Conservation (phyloP, 345 rosid genomes). For the Theobroma cacao region DNA sequence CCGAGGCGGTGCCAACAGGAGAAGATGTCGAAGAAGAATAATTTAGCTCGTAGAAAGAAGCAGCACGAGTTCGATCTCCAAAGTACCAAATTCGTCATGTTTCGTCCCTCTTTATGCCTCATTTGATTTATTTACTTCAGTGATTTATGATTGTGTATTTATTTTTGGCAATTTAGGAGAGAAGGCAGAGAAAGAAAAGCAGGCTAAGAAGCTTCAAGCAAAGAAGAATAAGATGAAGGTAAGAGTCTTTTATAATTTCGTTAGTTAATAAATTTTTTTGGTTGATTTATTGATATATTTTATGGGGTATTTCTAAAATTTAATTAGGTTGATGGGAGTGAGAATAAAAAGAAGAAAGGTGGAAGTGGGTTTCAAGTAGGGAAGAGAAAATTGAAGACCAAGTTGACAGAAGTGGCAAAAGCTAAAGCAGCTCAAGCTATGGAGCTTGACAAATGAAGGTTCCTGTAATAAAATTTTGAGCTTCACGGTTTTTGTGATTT, state of each 20-base stretch:
- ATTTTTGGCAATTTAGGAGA: constrained; percentile 49
- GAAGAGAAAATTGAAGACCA: constrained; percentile 88
- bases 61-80: constrained; percentile 84
- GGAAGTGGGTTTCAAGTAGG: constrained; percentile 77
- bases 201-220: constrained; percentile 63
- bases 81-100: constrained; percentile 34
- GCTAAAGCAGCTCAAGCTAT: constrained; percentile 95
- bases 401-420: constrained; percentile 62
- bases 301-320: neutral
- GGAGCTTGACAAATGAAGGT: constrained; percentile 82
- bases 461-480: neutral
- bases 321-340: constrained; percentile 66
- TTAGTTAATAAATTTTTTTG: neutral
- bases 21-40: constrained; percentile 95
- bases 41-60: constrained; percentile 68
- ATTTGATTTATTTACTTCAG: neutral
- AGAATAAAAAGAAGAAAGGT: constrained; percentile 63
- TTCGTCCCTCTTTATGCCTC: neutral
- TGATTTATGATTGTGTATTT: neutral
- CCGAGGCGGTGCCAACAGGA: neutral
- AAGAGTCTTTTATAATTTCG: constrained; percentile 13
- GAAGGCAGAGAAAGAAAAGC: constrained; percentile 69
- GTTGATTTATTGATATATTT: neutral
- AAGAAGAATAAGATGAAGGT: constrained; percentile 98
- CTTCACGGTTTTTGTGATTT: neutral